Percentiles rank a stretch among this genome's conserved stretches.
Evolutionary conservation across 345 rosid genomes (phyloP).

Genomic region (Lepidium didymum): DNA sequence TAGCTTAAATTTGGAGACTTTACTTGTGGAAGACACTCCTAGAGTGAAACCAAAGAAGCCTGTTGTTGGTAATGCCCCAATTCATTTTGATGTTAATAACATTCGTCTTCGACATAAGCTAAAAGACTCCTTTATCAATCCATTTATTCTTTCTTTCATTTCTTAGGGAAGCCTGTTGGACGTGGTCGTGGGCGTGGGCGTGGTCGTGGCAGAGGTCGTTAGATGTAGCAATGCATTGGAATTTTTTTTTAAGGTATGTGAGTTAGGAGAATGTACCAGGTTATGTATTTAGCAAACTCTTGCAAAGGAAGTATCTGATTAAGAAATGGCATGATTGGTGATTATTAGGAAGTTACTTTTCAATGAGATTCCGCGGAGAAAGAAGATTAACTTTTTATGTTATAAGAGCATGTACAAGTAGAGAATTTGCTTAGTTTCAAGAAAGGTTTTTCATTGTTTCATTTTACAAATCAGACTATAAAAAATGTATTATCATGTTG

Average conservation of each 20-base stretch:
- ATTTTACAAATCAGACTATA: slow-evolving; percentile 9
- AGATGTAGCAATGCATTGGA: slow-evolving; percentile 16
- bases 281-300: slow-evolving; percentile 16
- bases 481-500: not conserved
- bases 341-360: not conserved
- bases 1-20: slow-evolving; percentile 96
- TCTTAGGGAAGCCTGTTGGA: slow-evolving; percentile 71
- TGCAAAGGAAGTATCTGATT: slow-evolving; percentile 8
- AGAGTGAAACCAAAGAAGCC: slow-evolving; percentile 95
- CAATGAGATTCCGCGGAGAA: slow-evolving; percentile 5
- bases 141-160: not conserved
- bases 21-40: slow-evolving; percentile 93
- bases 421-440: not conserved
- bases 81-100: not conserved
- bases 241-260: not conserved
- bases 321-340: not conserved
- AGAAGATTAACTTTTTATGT: slow-evolving; percentile 9
- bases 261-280: slow-evolving; percentile 14
- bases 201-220: slow-evolving; percentile 83
- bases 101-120: not conserved
- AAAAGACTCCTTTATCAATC: not conserved
- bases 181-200: slow-evolving; percentile 93
- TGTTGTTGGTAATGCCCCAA: slow-evolving; percentile 76
- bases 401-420: slow-evolving; percentile 5
- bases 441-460: slow-evolving; percentile 6